Conservation (phyloP, 306 rosid genomes). For the Malus orientalis region DNA sequence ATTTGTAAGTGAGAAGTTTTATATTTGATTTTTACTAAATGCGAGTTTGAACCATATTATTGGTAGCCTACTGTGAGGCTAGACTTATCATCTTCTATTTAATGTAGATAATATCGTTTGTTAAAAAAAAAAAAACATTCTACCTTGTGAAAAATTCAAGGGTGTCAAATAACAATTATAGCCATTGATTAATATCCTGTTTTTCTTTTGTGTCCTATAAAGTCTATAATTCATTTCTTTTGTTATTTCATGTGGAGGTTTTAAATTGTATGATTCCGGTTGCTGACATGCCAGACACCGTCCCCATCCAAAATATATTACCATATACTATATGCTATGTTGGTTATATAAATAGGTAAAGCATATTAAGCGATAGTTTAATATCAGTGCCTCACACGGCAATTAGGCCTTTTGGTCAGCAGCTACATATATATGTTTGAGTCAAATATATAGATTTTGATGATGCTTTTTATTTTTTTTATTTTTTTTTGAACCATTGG, state of each 20-base stretch:
- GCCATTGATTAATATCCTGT: background rate
- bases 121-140: too few relatives aligned
- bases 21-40: too few relatives aligned
- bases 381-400: background rate
- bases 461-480: too few relatives aligned
- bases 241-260: background rate
- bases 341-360: background rate
- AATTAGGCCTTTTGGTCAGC: background rate
- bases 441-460: background rate
- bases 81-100: too few relatives aligned
- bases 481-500: too few relatives aligned
- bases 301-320: background rate
- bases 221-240: background rate
- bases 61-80: rapidly evolving
- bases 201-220: background rate
- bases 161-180: background rate
- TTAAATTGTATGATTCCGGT: too few relatives aligned
- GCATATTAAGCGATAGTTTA: background rate
- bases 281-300: background rate
- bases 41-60: too few relatives aligned
- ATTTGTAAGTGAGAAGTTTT: too few relatives aligned
- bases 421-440: background rate
- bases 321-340: background rate
- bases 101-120: too few relatives aligned
- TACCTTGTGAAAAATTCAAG: background rate